Conservation (phyloP, 2,329 filamentous ascomycete species). For the Raffaelea albimanens region DNA sequence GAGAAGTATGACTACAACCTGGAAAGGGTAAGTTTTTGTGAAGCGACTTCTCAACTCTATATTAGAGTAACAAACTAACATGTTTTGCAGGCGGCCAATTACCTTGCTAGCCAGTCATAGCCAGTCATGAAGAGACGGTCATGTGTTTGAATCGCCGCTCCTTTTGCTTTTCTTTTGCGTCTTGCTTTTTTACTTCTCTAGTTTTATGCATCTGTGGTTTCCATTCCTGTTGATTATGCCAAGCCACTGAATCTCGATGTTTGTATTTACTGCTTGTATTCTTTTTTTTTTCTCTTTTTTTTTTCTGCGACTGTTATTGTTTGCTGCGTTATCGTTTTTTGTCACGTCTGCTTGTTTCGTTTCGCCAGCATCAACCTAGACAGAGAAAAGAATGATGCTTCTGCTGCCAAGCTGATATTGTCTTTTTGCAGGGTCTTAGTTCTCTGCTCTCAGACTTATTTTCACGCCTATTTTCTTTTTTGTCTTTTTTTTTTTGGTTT, state of each 20-base stretch:
- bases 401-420: no score
- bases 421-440: no score
- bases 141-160: background rate
- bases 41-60: background rate
- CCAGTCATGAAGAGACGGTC: background rate
- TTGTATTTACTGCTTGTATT: background rate
- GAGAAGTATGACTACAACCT: constrained; percentile 96
- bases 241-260: background rate
- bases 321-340: no score
- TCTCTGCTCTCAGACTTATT: no score
- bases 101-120: constrained; percentile 45
- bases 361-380: background rate
- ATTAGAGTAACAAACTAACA: background rate
- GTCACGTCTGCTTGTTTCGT: no score
- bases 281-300: background rate
- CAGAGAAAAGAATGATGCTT: background rate
- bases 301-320: background rate
- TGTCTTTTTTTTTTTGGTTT: no score
- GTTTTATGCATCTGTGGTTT: background rate
- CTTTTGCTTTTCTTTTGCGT: background rate
- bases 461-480: no score
- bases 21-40: constrained; percentile 61
- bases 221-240: background rate
- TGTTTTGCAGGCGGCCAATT: constrained; percentile 39
- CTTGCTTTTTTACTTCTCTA: background rate